phyloP scores from a whole-genome alignment of 495 filamentous ascomycete genomes.

The Talaromyces ruber region DNA sequence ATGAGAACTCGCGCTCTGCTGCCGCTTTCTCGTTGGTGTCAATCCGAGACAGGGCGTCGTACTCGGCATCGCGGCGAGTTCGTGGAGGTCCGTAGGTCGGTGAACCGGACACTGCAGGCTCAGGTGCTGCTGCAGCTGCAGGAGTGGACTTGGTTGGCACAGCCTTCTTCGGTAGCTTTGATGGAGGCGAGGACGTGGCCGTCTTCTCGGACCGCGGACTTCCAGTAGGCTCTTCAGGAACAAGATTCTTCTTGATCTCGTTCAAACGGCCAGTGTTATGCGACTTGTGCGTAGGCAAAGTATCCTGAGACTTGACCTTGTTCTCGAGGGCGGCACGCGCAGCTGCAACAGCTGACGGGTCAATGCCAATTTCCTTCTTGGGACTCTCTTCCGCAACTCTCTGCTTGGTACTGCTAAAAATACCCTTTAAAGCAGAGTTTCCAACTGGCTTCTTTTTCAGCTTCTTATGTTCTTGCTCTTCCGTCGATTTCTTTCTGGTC shows the following conservation, averaged over 20 bases:
- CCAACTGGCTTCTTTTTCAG: conserved; percentile 38
- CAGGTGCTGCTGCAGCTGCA: conserved; percentile 12
- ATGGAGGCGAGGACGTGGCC: conserved; percentile 15
- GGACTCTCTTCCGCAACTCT: conserved; percentile 20
- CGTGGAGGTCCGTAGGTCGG: conserved; percentile 28
- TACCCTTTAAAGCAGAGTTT: conserved; percentile 36
- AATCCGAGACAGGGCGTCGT: conserved; percentile 50
- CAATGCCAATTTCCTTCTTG: conserved; percentile 28
- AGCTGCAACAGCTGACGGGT: conserved; percentile 35
- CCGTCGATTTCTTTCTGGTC: conserved; percentile 16
- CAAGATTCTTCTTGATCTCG: conserved; percentile 30
- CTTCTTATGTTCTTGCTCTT: conserved; percentile 24
- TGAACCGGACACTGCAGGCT: conserved; percentile 19
- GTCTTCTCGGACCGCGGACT: conserved; percentile 7
- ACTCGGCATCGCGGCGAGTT: conserved; percentile 40
- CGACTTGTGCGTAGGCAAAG: conserved; percentile 15
- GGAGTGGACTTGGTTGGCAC: conserved; percentile 10
- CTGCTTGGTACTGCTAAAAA: conserved; percentile 38
- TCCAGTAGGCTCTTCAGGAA: conserved; percentile 13
- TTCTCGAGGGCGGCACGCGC: conserved; percentile 42
- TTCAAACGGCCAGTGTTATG: conserved; percentile 6
- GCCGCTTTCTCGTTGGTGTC: conserved; percentile 57
- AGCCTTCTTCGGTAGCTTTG: conserved; percentile 3
- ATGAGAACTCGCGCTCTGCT: conserved; percentile 64
- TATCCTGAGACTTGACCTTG: conserved; percentile 31